A percentile compares a stretch with the other conserved stretches of the same genome.
These are phyloP conservation scores for Plasmopara muralis DNA, from an alignment of 352 stramenopile genomes.

Conservation along the genomic window DNA sequence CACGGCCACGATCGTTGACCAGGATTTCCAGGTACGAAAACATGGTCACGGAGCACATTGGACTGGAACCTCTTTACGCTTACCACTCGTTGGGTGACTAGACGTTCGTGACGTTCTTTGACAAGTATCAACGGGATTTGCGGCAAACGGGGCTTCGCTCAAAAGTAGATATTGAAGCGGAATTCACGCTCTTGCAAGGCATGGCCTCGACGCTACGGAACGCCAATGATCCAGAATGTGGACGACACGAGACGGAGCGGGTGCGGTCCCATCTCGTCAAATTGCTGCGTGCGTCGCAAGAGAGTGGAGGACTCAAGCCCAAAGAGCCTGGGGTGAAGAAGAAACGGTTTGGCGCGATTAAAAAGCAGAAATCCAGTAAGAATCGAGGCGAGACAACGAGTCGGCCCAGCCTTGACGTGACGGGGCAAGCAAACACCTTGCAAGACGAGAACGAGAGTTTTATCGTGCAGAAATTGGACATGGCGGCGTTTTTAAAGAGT, in stretches of 20 bases:
- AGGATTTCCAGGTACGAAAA: constrained; percentile 45
- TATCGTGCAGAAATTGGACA: constrained; percentile 70
- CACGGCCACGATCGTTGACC: constrained; percentile 41
- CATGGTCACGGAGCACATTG: too few relatives aligned
- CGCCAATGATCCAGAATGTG: constrained; percentile 20
- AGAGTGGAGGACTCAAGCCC: constrained; percentile 33
- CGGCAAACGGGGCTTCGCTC: constrained; percentile 64
- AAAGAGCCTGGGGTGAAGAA: constrained; percentile 46
- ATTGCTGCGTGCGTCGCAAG: constrained; percentile 53
- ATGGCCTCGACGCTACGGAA: constrained; percentile 41
- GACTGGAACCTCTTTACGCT: too few relatives aligned
- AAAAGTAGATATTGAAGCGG: constrained; percentile 55
- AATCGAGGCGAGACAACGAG: constrained; percentile 22
- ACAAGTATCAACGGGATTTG: constrained; percentile 55
- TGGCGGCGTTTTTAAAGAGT: constrained; percentile 58
- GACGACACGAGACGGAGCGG: constrained; percentile 24
- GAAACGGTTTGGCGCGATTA: constrained; percentile 28
- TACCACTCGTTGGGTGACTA: too few relatives aligned
- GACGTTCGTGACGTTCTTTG: constrained; percentile 58
- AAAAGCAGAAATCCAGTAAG: constrained; percentile 39
- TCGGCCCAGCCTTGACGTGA: too few relatives aligned
- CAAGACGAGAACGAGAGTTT: constrained; percentile 40
- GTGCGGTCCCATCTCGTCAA: constrained; percentile 51
- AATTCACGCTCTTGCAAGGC: constrained; percentile 47
- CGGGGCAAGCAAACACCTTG: constrained; percentile 29